Base-by-base conservation (phyloP, 108 stramenopile genomes). In the Cyclotella cryptica region DNA sequence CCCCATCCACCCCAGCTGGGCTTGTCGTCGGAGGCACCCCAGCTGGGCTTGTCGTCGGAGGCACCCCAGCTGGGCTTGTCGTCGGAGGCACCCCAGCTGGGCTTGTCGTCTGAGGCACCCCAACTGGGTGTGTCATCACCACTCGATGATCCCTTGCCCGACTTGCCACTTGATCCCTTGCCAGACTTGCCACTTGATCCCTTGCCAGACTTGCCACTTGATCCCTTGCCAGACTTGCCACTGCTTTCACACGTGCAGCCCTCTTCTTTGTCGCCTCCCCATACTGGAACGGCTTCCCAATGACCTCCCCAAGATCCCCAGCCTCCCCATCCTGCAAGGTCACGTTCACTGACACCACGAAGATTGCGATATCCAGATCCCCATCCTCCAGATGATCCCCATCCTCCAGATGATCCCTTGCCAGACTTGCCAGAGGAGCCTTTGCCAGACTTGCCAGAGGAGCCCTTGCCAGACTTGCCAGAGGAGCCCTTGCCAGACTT, bases 381-480 rank as follows among this genome's bases (percentile, higher is more conserved):
- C 55, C 55, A 55, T n/a, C 55, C 55, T 55, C 55, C 55, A 55
- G n/a, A 21, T 21, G 55, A 55, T 55, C 55, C 22, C 55, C 21
- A 24, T 5, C 55, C 55, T 9, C 55, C 55, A 55, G n/a, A 21
- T 21, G 55, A 55, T 55, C 22, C n/a, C 22, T 24, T 24, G 22
- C 55, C 55, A 12, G 22, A 55, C 22, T 24, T 24, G n/a, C 55
- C 55, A 19, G 22, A 55, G 1, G 22, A 19, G 1, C 55, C 55
- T 24, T 35, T 35, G 35, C 35, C 35, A 35, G 35, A 35, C 35
- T 35, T 35, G 35, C 55, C 55, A 12, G n/a, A 24, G 7, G 22
- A 19, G n/a, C 55, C 55, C 55, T 55, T 55, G n/a, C 55, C 55
- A 12, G 55, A 55, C 55, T 55, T 55, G 55, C 55, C 55, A 49